Percentiles rank a stretch among this genome's conserved stretches.
phyloP scores from a whole-genome alignment of 2,329 filamentous ascomycete species.

The Fusarium anthophilum region DNA sequence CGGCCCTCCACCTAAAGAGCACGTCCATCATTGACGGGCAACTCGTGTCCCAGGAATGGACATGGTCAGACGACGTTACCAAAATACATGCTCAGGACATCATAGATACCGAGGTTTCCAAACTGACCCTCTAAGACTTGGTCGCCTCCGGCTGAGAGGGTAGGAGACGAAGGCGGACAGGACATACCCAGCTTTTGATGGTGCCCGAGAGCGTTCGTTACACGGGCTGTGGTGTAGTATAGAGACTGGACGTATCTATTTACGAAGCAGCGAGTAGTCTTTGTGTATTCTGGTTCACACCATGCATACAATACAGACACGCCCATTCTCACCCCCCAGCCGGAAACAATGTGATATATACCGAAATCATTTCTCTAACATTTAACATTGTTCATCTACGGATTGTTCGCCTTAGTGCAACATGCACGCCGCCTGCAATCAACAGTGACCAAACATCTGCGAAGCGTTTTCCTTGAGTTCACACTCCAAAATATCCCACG shows the following conservation, averaged over 20 bases:
- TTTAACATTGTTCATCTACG: neutral
- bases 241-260: neutral
- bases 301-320: neutral
- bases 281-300: neutral
- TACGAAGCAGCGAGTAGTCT: neutral
- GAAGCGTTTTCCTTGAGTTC: neutral
- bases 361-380: neutral
- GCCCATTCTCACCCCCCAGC: neutral
- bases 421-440: neutral
- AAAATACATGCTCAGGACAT: conserved; percentile 36
- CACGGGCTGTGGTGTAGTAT: neutral
- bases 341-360: neutral
- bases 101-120: conserved; percentile 30
- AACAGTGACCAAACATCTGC: neutral
- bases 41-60: conserved; percentile 40
- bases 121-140: conserved; percentile 4
- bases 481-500: neutral
- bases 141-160: neutral
- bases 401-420: neutral
- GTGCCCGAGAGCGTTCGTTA: neutral
- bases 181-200: neutral
- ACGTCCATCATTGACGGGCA: conserved; percentile 28
- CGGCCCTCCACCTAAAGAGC: conserved; percentile 37
- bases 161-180: neutral
- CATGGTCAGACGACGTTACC: conserved; percentile 39